Base-by-base conservation (phyloP, 306 rosid species). In the Vigna radiata region DNA sequence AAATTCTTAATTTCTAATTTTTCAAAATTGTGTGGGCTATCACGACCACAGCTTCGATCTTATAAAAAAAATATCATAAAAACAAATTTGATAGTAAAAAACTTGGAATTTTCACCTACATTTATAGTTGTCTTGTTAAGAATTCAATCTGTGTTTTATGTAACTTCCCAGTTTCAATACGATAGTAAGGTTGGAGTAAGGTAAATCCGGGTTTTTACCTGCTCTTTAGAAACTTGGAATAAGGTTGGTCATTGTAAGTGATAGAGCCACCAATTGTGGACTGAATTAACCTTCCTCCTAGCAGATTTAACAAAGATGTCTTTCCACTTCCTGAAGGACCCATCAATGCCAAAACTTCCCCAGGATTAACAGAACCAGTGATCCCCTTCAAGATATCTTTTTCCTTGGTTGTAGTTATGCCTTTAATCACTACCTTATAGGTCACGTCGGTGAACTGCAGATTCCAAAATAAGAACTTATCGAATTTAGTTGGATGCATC, bases 251-350 rank as follows among this genome's bases (percentile, higher is more conserved):
- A 77, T 96, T 92, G 77, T 89, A 96, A 74, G 88, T 88, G 41
- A 96, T 77, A n/a, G 93, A 88, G 27, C 99, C 97, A 8, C 86
- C 81, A 53, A 71, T 83, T 4, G 83, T 63, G 65, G 90, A 53
- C 63, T 85, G 88, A 11, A 25, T 48, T 64, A 80, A 10, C 78
- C 97, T 85, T 31, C 94, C 93, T 70, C 99, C 96, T 19, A 96
- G 92, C 55, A 96, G 85, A 83, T 81, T 92, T 33, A 96, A 84
- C 29, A 96, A 90, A 15, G 93, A 86, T 49, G 99, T 92, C 65
- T 96, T 96, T 75, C 99, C 99, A 82, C 99, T 91, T 73, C 99
- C 98, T 10, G 98, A 96, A n/a, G 99, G 99, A 8, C 99, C 99
- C 99, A 96, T 96, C 70, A 96, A 63, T 27, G 99, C 99, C 83